Percentiles rank a stretch among this genome's conserved stretches.
phyloP scores from a whole-genome alignment of 2,329 filamentous ascomycete genomes.

The Trichoderma oligosporum region DNA sequence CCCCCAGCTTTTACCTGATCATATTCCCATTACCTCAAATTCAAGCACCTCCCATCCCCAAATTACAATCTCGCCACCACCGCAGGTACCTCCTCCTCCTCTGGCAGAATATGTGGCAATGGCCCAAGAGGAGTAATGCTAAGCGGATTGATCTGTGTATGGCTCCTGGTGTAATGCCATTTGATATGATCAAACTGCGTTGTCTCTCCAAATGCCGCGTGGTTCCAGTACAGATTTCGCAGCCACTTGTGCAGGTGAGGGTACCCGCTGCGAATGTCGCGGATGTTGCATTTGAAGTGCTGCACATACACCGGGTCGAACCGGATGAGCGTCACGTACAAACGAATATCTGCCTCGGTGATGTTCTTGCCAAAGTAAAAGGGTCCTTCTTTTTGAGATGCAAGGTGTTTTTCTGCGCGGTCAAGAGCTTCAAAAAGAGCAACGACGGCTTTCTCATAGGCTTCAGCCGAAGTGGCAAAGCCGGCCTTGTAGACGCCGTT shows the following conservation, averaged over 20 bases:
- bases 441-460: slow-evolving; percentile 71
- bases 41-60: neutral
- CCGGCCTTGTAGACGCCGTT: slow-evolving; percentile 73
- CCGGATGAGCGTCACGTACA: slow-evolving; percentile 67
- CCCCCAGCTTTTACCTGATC: neutral
- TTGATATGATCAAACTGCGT: slow-evolving; percentile 97
- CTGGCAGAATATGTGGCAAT: slow-evolving; percentile 71
- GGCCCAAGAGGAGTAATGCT: slow-evolving; percentile 83
- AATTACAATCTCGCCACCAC: slow-evolving; percentile 32
- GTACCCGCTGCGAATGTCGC: slow-evolving; percentile 80
- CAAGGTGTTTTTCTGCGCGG: slow-evolving; percentile 67
- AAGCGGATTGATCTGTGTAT: slow-evolving; percentile 63
- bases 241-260: slow-evolving; percentile 79
- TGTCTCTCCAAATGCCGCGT: slow-evolving; percentile 72
- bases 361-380: slow-evolving; percentile 72
- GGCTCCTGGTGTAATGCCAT: slow-evolving; percentile 62
- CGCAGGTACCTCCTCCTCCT: slow-evolving; percentile 72
- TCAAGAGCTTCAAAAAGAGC: slow-evolving; percentile 75
- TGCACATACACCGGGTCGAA: slow-evolving; percentile 82
- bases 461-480: slow-evolving; percentile 78
- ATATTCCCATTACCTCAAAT: neutral
- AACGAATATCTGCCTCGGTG: slow-evolving; percentile 77
- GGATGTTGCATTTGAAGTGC: slow-evolving; percentile 83
- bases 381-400: slow-evolving; percentile 46
- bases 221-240: slow-evolving; percentile 78